Evolutionary conservation across 2,329 filamentous ascomycete species (phyloP).

Genomic region (Paraphaeosphaeria minitans): DNA sequence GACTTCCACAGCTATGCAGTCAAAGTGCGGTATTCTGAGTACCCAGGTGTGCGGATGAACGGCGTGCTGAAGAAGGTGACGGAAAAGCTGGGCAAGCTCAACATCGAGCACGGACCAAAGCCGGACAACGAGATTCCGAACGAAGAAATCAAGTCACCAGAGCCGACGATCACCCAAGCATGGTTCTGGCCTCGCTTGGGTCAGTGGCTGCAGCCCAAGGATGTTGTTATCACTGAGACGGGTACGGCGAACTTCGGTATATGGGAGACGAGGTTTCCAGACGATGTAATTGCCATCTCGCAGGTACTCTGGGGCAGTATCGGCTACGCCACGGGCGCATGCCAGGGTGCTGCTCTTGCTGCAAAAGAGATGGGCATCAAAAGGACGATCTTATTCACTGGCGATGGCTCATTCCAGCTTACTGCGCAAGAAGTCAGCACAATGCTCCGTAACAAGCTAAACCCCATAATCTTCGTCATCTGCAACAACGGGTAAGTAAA

Average conservation of each 20-base stretch:
- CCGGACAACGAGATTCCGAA: conserved; percentile 58
- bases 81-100: conserved; percentile 62
- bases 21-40: conserved; percentile 77
- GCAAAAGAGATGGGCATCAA: conserved; percentile 66
- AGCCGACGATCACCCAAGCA: conserved; percentile 65
- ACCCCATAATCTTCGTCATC: conserved; percentile 82
- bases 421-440: conserved; percentile 84
- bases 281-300: conserved; percentile 76
- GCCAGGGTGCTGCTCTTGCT: conserved; percentile 74
- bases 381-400: conserved; percentile 83
- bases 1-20: conserved; percentile 78
- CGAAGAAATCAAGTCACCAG: conserved; percentile 34
- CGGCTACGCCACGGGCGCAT: conserved; percentile 67
- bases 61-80: conserved; percentile 76
- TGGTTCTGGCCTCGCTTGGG: conserved; percentile 81
- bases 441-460: conserved; percentile 76
- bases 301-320: conserved; percentile 77
- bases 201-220: conserved; percentile 71
- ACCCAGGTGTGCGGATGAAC: conserved; percentile 77
- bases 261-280: conserved; percentile 81
- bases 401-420: conserved; percentile 85
- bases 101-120: conserved; percentile 57
- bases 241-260: conserved; percentile 89
- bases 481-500: conserved; percentile 77
- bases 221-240: conserved; percentile 85